These are phyloP conservation scores for Dactylellina parvicollis DNA, from an alignment of 2,329 filamentous ascomycete genomes.

Conservation along the genomic window DNA sequence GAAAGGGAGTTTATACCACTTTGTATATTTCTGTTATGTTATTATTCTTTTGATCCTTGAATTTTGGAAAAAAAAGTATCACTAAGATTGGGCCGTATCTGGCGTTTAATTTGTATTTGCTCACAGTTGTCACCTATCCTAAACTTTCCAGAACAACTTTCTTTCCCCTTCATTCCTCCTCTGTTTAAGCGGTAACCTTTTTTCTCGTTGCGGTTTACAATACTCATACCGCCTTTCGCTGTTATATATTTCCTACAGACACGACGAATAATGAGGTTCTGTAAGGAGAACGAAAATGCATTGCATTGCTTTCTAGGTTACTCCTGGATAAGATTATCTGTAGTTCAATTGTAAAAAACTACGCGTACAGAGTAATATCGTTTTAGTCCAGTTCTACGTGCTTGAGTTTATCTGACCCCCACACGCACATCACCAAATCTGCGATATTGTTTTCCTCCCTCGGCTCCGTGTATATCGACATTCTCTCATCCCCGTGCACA, in stretches of 20 bases:
- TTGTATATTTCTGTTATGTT: background rate
- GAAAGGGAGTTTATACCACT: constrained; percentile 25
- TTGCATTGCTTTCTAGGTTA: background rate
- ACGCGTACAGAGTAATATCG: background rate
- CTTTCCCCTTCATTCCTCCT: background rate
- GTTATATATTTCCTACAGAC: constrained; percentile 1
- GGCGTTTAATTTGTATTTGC: background rate
- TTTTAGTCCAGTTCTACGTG: constrained; percentile 8
- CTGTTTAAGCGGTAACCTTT: background rate
- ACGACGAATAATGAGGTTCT: background rate
- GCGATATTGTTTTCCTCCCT: constrained; percentile 46
- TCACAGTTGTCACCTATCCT: background rate
- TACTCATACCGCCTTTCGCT: constrained; percentile 18
- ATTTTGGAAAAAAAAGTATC: background rate
- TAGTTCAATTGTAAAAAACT: background rate
- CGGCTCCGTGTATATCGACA: constrained; percentile 54
- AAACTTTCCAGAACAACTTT: background rate
- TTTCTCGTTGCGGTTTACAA: background rate
- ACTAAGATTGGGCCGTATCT: background rate
- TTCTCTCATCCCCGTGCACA: constrained; percentile 47
- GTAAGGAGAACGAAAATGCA: constrained; percentile 1
- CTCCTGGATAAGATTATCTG: background rate
- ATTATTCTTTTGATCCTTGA: background rate
- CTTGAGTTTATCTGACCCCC: constrained; percentile 41
- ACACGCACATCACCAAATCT: constrained; percentile 52